Percentiles rank a stretch among this genome's conserved stretches.
Conservation (phyloP, 305 asterid species). For the Fraxinus albicans region DNA sequence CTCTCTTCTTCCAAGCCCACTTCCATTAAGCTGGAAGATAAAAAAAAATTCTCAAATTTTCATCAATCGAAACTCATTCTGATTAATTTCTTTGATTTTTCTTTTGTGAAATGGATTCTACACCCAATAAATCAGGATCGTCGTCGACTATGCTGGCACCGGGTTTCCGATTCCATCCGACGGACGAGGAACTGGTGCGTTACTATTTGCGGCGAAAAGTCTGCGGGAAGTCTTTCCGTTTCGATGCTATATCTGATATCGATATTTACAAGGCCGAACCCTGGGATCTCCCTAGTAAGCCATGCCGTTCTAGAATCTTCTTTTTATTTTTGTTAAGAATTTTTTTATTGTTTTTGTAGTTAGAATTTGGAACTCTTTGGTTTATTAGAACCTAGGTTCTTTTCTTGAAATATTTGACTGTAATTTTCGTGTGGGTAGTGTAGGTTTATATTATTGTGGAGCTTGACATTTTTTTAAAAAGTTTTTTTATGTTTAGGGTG, state of each 20-base stretch:
- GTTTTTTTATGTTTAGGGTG: not conserved
- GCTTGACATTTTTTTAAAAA: not conserved
- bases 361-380: not conserved
- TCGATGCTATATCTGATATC: slow-evolving; percentile 76
- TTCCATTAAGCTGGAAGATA: not conserved
- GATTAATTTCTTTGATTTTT: not conserved
- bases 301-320: not conserved
- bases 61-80: not conserved
- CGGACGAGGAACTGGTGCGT: slow-evolving; percentile 93
- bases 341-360: not conserved
- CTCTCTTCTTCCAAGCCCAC: not conserved
- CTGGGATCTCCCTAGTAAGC: slow-evolving; percentile 95
- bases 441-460: not conserved
- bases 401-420: not conserved
- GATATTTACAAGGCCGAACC: slow-evolving; percentile 95
- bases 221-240: slow-evolving; percentile 58
- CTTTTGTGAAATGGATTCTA: slow-evolving; percentile 34
- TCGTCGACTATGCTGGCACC: slow-evolving; percentile 58
- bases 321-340: not conserved
- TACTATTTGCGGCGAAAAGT: slow-evolving; percentile 82
- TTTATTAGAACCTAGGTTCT: not conserved
- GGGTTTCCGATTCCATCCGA: slow-evolving; percentile 95
- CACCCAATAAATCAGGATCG: slow-evolving; percentile 30
- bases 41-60: not conserved
- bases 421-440: not conserved